A percentile compares a stretch with the other conserved stretches of the same genome.
These are phyloP conservation scores for Aspergillus tamarii DNA, from an alignment of 2,329 filamentous ascomycete species.

Conservation along the genomic window DNA sequence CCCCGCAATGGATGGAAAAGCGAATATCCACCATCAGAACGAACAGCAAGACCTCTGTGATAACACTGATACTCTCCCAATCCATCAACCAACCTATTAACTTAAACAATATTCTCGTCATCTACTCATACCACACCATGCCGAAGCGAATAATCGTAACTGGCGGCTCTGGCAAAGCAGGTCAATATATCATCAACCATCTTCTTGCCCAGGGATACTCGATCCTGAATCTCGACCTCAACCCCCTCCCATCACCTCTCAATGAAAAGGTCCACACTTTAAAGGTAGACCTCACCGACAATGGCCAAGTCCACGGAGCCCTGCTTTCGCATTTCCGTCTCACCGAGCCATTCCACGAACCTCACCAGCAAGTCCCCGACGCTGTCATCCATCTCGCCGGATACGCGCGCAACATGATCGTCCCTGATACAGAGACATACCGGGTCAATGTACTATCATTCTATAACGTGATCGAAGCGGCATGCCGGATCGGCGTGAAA, in stretches of 20 bases:
- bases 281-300: constrained; percentile 59
- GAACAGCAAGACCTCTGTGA: not conserved
- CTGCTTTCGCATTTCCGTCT: constrained; percentile 61
- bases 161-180: constrained; percentile 60
- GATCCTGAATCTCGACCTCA: constrained; percentile 60
- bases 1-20: not conserved
- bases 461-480: constrained; percentile 67
- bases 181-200: constrained; percentile 58
- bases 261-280: constrained; percentile 57
- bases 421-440: constrained; percentile 64
- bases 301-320: constrained; percentile 60
- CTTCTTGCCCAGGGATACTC: constrained; percentile 55
- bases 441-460: constrained; percentile 58
- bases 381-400: constrained; percentile 66
- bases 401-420: constrained; percentile 63
- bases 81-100: not conserved
- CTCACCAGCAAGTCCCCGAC: constrained; percentile 53
- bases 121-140: constrained; percentile 14
- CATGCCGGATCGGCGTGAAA: constrained; percentile 62
- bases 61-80: not conserved
- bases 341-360: constrained; percentile 38
- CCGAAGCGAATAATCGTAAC: constrained; percentile 56
- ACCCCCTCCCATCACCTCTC: constrained; percentile 37
- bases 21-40: not conserved
- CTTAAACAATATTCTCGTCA: no score